These are phyloP conservation scores for Neolentinus lepideus DNA, from an alignment of 1,284 basidiomycete genomes.

Conservation along the genomic window DNA sequence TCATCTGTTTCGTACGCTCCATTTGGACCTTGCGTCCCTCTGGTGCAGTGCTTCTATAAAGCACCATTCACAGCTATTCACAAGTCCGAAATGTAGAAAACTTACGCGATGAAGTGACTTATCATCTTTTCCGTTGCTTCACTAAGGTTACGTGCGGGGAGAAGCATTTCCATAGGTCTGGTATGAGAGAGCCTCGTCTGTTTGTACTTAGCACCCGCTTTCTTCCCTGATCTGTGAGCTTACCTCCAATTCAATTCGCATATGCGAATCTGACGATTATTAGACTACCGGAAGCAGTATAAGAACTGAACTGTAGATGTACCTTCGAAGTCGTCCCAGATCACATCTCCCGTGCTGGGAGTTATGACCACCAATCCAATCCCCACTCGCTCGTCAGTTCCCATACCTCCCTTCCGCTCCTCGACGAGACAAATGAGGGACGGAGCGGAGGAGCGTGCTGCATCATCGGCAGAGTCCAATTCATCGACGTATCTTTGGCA, in stretches of 20 bases:
- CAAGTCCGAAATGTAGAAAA: constrained; percentile 5
- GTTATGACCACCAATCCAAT: constrained; percentile 79
- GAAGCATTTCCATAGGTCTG: constrained; percentile 77
- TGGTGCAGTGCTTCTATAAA: constrained; percentile 30
- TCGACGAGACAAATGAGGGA: constrained; percentile 74
- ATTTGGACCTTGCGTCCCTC: constrained; percentile 46
- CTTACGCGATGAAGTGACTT: constrained; percentile 55
- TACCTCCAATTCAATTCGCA: constrained; percentile 86
- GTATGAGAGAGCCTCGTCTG: constrained; percentile 81
- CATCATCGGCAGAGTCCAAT: constrained; percentile 59
- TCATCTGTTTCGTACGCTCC: constrained; percentile 54
- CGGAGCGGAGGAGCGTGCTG: constrained; percentile 46
- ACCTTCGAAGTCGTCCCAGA: constrained; percentile 91
- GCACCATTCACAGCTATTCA: no score
- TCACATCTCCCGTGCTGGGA: constrained; percentile 84
- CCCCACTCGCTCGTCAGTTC: constrained; percentile 47
- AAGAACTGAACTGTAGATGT: no score
- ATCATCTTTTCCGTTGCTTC: constrained; percentile 76
- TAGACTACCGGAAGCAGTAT: constrained; percentile 5
- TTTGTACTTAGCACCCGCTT: neutral
- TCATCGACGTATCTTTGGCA: constrained; percentile 65
- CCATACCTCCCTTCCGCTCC: constrained; percentile 41
- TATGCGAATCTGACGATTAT: constrained; percentile 51
- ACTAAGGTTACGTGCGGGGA: constrained; percentile 59
- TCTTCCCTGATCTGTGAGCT: constrained; percentile 7